A percentile compares a stretch with the other conserved stretches of the same genome.
Conservation (phyloP, 2,329 filamentous ascomycete species). For the Calonectria leucothoes region DNA sequence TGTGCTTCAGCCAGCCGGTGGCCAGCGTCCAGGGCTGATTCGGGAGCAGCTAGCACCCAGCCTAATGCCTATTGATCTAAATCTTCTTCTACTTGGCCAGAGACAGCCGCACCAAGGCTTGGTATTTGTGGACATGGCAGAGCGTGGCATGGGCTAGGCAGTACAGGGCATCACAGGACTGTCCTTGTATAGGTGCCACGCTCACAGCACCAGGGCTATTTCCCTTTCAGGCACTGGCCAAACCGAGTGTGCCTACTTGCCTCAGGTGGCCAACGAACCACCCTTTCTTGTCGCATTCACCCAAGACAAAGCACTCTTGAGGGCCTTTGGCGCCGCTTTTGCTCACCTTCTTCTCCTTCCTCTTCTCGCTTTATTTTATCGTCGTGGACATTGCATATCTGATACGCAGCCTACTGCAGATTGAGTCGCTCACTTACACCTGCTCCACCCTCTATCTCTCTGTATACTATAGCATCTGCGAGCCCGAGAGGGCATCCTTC, state of each 20-base stretch:
- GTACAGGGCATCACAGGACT: not conserved
- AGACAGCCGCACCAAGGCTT: not conserved
- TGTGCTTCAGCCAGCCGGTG: not conserved
- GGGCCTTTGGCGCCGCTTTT: not conserved
- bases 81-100: not conserved
- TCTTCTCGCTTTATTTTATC: not conserved
- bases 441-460: not conserved
- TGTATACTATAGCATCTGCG: not conserved
- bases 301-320: not conserved
- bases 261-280: not conserved
- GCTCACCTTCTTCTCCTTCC: not conserved
- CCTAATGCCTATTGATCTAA: not conserved
- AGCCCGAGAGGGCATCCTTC: not conserved
- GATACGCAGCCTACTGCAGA: not conserved
- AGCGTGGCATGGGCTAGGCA: not conserved
- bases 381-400: not conserved
- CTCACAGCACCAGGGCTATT: not conserved
- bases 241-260: slow-evolving; percentile 1
- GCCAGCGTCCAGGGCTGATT: not conserved
- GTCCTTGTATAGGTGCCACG: not conserved
- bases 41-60: not conserved
- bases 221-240: not conserved
- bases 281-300: not conserved
- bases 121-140: not conserved
- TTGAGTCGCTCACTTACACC: not conserved